Conservation (phyloP, 208 protist genomes). For the Leishmania braziliensis region DNA sequence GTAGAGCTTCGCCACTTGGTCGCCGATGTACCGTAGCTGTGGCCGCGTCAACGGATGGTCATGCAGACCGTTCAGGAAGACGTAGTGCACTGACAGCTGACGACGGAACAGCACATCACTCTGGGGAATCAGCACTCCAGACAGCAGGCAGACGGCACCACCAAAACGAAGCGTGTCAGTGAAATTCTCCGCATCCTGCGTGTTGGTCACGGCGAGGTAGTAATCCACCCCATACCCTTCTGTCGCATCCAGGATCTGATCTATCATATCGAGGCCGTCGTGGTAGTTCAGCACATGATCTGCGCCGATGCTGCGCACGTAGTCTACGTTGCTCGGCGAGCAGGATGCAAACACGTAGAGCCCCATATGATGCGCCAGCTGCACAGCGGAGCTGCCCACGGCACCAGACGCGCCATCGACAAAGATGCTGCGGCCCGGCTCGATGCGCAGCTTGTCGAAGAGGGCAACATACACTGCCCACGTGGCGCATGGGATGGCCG, state of each 20-base stretch:
- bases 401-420: conserved; percentile 75
- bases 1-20: conserved; percentile 44
- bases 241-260: conserved; percentile 25
- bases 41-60: conserved; percentile 30
- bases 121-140: conserved; percentile 36
- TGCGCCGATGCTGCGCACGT: conserved; percentile 59
- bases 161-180: conserved; percentile 65
- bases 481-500: conserved; percentile 62
- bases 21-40: conserved; percentile 42
- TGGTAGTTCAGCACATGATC: conserved; percentile 77
- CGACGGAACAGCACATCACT: conserved; percentile 50
- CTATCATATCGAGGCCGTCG: conserved; percentile 34
- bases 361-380: conserved; percentile 75
- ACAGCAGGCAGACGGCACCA: conserved; percentile 66
- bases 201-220: conserved; percentile 58
- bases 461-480: conserved; percentile 72
- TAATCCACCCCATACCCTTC: conserved; percentile 70
- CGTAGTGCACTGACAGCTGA: conserved; percentile 71
- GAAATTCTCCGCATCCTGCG: conserved; percentile 38
- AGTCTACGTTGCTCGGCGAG: conserved; percentile 48
- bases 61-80: conserved; percentile 55
- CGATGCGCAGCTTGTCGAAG: conserved; percentile 75
- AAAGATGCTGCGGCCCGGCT: conserved; percentile 68
- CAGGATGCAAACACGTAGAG: conserved; percentile 68
- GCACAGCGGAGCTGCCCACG: conserved; percentile 71